Evolutionary conservation across 192 early-diverging fungal species (phyloP), one percentile per base, ranked within the genome.

Genomic region (Linnemannia exigua): DNA sequence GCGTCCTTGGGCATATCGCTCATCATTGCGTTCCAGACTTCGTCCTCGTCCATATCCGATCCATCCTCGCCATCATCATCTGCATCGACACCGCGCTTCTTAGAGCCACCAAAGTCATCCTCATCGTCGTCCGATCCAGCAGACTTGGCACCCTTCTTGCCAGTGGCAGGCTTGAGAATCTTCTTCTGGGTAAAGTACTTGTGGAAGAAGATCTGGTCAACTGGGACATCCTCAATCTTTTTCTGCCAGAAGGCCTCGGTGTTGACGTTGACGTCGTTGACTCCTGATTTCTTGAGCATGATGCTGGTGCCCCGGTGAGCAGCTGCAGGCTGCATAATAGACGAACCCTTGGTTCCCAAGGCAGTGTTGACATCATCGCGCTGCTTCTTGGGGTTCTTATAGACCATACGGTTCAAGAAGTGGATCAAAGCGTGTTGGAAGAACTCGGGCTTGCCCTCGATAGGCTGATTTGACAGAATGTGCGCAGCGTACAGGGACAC

Each of bases 351-450:
- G 69, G 88, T 79, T 22, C 93, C 94, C 51, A 94, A 92, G 63
- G 94, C 92, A 1, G 89, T 82, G 25, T 87, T 76, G 52, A 85
- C 70, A 66, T 85, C 83, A 44, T 85, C 83, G 20, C 76, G 73
- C 36, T 87, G 78, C 76, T 95, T 94, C 89, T 98, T 98, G 54
- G 98, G 95, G 90, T 97, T 97, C 88, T 97, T 96, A 90, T 94
- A 98, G 35, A 98, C 95, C 92, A 99, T 98, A 51, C 95, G 92
- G 80, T 99, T 97, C 67, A 99, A 92, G 91, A 99, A 99, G 79
- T 97, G 96, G 67, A 94, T 89, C 54, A 98, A 89, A 17, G 97
- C 97, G 88, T 98, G 97, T 82, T 95, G 95, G 82, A 96, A 95
- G 71, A 99, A 91, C 73, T 97, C 96, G 78, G 94, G 93, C 25